These are phyloP conservation scores for Fusarium nurragi DNA, from an alignment of 2,329 filamentous ascomycete species.

Conservation along the genomic window DNA sequence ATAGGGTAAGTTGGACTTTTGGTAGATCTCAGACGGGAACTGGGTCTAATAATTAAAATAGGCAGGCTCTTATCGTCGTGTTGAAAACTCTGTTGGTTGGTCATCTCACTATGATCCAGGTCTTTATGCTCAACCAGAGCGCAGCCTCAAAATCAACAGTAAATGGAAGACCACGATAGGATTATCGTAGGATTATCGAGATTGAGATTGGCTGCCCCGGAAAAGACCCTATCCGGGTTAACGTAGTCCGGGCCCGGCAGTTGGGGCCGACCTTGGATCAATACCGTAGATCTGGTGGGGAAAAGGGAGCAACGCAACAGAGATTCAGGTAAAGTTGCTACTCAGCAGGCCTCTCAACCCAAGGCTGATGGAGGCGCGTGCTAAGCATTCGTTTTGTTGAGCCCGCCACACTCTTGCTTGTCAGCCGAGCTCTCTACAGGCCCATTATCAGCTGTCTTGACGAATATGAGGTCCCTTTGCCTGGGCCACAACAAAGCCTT, in stretches of 20 bases:
- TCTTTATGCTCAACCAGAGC: neutral
- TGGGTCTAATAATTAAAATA: neutral
- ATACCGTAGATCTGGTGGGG: conserved; percentile 14
- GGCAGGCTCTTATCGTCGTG: neutral
- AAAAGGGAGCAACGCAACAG: neutral
- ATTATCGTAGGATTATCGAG: neutral
- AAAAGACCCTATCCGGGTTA: conserved; percentile 13
- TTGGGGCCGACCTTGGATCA: conserved; percentile 4
- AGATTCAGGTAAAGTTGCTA: neutral
- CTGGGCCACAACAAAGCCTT: neutral
- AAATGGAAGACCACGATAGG: neutral
- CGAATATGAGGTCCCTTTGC: neutral
- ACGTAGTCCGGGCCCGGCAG: conserved; percentile 1
- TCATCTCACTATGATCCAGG: neutral
- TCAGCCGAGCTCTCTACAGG: conserved; percentile 5
- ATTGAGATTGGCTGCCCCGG: neutral
- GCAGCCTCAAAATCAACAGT: neutral
- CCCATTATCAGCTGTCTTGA: neutral
- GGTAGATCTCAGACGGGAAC: neutral
- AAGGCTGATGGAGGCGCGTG: too few species aligned
- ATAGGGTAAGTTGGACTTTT: neutral
- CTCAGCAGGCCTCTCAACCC: neutral
- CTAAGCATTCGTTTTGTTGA: conserved; percentile 1
- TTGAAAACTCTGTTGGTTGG: neutral
- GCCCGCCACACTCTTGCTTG: conserved; percentile 37